Conservation (phyloP, 1,284 basidiomycete genomes). For the Dichomitus squalens region DNA sequence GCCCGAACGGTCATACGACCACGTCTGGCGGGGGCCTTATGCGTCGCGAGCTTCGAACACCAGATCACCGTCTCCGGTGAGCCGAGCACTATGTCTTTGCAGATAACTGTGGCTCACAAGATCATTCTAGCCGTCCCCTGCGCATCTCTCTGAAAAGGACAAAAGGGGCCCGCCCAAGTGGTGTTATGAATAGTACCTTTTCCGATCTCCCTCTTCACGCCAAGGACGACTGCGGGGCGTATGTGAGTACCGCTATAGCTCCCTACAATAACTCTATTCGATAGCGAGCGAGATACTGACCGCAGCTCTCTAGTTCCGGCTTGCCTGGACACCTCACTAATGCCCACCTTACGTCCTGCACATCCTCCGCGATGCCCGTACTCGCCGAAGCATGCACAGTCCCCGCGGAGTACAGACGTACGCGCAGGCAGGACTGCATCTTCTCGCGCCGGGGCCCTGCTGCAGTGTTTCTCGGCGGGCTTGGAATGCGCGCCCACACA, state of each 20-base stretch:
- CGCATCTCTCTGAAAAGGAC: conserved; percentile 17
- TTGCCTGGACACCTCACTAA: too few species aligned
- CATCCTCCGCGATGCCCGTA: too few species aligned
- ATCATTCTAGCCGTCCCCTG: conserved; percentile 7
- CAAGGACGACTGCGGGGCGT: neutral
- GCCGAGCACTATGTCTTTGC: neutral
- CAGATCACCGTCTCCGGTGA: conserved; percentile 20
- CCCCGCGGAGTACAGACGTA: too few species aligned
- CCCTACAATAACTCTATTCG: too few species aligned
- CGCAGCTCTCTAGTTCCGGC: too few species aligned
- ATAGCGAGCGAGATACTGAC: too few species aligned
- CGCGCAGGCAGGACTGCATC: too few species aligned
- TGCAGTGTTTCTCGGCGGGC: too few species aligned
- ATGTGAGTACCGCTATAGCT: neutral
- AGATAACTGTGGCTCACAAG: neutral
- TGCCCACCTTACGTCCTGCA: too few species aligned
- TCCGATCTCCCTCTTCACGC: neutral
- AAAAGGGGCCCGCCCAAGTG: conserved; percentile 10
- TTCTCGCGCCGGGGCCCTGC: too few species aligned
- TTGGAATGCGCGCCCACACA: too few species aligned
- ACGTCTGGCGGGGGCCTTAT: conserved; percentile 12
- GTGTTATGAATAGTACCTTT: conserved; percentile 3
- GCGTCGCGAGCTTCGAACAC: conserved; percentile 8
- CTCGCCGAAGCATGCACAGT: too few species aligned
- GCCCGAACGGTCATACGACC: conserved; percentile 2